Percentiles rank a stretch among this genome's conserved stretches.
phyloP scores from a whole-genome alignment of 2,329 filamentous ascomycete genomes.

The Chrysoporthe cubensis region DNA sequence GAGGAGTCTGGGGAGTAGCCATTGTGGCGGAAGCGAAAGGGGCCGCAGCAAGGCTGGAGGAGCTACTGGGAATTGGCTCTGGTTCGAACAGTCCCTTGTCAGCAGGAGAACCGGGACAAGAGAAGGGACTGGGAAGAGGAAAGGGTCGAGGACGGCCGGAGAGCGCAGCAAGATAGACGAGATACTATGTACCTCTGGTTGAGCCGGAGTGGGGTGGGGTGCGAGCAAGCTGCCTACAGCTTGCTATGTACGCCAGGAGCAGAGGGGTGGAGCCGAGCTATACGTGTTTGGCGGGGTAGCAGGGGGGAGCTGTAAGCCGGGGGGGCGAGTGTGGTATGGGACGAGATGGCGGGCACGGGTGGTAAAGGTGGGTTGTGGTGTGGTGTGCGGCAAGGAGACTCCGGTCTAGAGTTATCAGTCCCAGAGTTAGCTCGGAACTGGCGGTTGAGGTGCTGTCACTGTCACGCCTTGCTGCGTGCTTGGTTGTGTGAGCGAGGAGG shows the following conservation, averaged over 20 bases:
- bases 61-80: neutral
- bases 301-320: constrained; percentile 3
- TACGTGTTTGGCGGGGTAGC: constrained; percentile 19
- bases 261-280: neutral
- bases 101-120: neutral
- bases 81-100: neutral
- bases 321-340: neutral
- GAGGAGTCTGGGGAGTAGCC: constrained; percentile 36
- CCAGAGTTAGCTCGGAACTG: constrained; percentile 3
- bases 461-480: neutral
- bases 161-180: neutral
- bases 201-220: neutral
- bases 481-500: neutral
- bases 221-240: neutral
- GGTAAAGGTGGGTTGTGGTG: constrained; percentile 11
- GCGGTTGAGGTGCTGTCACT: neutral
- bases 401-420: neutral
- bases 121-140: neutral
- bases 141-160: neutral
- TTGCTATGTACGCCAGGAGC: neutral
- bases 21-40: constrained; percentile 10
- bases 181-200: neutral
- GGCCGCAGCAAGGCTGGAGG: neutral
- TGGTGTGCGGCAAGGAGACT: constrained; percentile 4
- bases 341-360: neutral